Percentiles rank a stretch among this genome's conserved stretches.
phyloP scores from a whole-genome alignment of 345 rosid genomes.

The Hirschfeldia incana region DNA sequence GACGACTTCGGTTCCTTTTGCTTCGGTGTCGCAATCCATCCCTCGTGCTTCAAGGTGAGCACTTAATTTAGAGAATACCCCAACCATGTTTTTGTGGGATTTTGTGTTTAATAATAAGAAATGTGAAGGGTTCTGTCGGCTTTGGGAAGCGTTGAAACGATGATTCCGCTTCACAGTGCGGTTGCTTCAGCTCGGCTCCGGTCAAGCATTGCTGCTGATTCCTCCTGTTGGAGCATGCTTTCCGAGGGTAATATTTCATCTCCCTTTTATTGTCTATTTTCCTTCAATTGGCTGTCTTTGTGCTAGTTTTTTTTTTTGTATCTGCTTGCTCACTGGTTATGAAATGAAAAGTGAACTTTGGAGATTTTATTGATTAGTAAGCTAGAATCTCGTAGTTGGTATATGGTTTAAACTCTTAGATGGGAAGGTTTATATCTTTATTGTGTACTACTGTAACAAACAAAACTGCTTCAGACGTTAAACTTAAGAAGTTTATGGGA shows the following conservation, averaged over 20 bases:
- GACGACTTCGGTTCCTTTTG: slow-evolving; percentile 41
- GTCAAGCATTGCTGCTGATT: slow-evolving; percentile 79
- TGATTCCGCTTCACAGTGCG: slow-evolving; percentile 84
- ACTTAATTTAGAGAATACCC: not conserved
- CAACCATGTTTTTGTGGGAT: not conserved
- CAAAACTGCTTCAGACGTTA: no score
- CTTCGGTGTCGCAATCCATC: slow-evolving; percentile 45
- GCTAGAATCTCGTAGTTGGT: not conserved
- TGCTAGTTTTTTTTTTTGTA: no score
- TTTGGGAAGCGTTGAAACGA: slow-evolving; percentile 65
- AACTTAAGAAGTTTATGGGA: no score
- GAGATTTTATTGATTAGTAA: not conserved
- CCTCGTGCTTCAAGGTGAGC: slow-evolving; percentile 46
- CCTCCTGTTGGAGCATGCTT: slow-evolving; percentile 92
- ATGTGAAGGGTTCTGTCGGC: slow-evolving; percentile 56
- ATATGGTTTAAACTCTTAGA: no score
- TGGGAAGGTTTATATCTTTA: no score
- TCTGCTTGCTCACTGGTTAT: no score
- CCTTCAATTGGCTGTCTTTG: not conserved
- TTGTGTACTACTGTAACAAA: no score
- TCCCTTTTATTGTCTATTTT: no score
- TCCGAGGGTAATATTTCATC: slow-evolving; percentile 58
- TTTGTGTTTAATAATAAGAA: not conserved
- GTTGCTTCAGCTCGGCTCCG: slow-evolving; percentile 78
- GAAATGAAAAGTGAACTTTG: not conserved